Base-by-base conservation (phyloP, 768 basidiomycete genomes). In the Boletus subcaerulescens region DNA sequence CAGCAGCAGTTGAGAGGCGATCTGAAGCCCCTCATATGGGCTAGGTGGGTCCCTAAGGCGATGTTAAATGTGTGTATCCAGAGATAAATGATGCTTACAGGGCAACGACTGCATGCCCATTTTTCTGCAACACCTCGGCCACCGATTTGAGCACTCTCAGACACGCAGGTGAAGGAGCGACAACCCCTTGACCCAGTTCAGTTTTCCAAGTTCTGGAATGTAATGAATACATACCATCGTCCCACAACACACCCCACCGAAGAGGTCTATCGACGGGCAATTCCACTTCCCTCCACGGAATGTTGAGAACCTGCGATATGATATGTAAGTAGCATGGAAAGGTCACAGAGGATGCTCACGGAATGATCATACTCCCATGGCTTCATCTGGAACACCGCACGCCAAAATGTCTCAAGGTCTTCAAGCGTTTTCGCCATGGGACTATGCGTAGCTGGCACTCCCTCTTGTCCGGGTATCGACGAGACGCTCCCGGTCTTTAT, bases 281-380 rank as follows among this genome's bases (percentile, higher is more conserved):
- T 39, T 70, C 59, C 77, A 75, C 68, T 4, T 68, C 61, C 50
- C 65, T 63, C 67, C 66, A 74, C 1, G 77, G 75, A 18, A 78
- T 68, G 38, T 68, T 60, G 18, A 63, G 60, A 33, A 64, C 68
- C 74, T 76, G 38, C 29, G n/a, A 39, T 14, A 31, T 48, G 18
- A 31, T 36, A 35, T 35, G 20, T 15, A 35, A 11, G 20, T 12
- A 36, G 10, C 10, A 13, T 29, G 33, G n/a, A 17, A 17, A 26
- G 15, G n/a, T 0, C 4, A 32, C 7, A 12, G 8, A 41, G n/a
- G 17, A 29, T 20, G 53, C 67, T 65, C 53, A 77, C 77, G 4
- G 62, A 62, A 53, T 82, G 79, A 62, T 89, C 87, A 56, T 87
- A 87, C 15, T 76, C 73, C 85, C 86, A 88, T 15, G 87, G 84